Conservation (phyloP, 2,329 filamentous ascomycete species). For the Aureobasidium vineae region DNA sequence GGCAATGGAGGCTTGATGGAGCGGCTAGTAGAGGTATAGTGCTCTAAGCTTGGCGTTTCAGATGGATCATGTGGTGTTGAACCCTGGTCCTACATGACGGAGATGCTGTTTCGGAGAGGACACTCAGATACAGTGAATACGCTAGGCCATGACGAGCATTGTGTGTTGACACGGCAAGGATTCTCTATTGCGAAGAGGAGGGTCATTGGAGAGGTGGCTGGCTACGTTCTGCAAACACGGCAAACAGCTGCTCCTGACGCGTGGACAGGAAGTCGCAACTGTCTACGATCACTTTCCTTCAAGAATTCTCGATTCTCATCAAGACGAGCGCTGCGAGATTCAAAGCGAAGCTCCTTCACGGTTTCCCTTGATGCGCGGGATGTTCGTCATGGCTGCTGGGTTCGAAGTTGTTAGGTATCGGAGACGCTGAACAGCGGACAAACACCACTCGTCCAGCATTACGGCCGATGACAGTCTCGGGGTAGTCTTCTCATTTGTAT, state of each 20-base stretch:
- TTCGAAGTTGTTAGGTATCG: too few relatives aligned
- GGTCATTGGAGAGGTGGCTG: neutral
- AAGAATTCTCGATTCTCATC: too few relatives aligned
- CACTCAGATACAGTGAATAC: neutral
- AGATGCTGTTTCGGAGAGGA: neutral
- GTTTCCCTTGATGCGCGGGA: too few relatives aligned
- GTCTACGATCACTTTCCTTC: neutral
- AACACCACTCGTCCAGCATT: neutral
- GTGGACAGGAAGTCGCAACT: neutral
- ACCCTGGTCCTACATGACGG: neutral
- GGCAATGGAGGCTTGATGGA: neutral
- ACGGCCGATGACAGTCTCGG: neutral
- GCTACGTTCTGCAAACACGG: neutral
- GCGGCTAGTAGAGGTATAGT: neutral
- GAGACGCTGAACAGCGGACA: too few relatives aligned
- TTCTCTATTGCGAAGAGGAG: neutral
- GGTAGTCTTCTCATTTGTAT: neutral
- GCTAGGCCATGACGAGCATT: neutral
- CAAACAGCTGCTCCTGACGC: neutral
- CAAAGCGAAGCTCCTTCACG: too few relatives aligned
- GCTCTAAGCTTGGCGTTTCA: constrained; percentile 15
- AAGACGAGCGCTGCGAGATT: too few relatives aligned
- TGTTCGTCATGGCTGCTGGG: too few relatives aligned
- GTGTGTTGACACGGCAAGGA: neutral
- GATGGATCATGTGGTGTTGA: neutral